Evolutionary conservation across 2,329 filamentous ascomycete genomes (phyloP).

Genomic region (Sclerotinia trifoliorum): DNA sequence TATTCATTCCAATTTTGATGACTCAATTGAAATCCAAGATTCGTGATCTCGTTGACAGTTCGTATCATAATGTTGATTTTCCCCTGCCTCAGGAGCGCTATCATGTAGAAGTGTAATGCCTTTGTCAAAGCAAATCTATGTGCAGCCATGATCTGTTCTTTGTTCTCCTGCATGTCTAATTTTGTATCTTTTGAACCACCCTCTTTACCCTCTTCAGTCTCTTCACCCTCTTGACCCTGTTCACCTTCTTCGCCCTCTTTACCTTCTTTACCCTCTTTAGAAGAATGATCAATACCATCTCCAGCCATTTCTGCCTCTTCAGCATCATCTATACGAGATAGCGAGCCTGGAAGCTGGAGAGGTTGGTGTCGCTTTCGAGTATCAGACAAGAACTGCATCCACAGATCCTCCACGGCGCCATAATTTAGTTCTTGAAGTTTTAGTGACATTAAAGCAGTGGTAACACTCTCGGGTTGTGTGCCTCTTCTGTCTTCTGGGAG

Average conservation of each 20-base stretch:
- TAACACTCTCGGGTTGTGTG: constrained; percentile 53
- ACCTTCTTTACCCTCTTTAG: background rate
- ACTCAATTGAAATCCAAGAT: constrained; percentile 70
- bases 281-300: background rate
- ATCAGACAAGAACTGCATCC: constrained; percentile 59
- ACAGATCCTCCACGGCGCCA: constrained; percentile 62
- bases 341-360: constrained; percentile 13
- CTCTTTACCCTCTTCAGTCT: too few species aligned
- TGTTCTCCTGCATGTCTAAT: background rate
- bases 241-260: too few species aligned
- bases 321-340: background rate
- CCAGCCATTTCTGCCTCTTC: background rate
- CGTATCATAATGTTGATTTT: constrained; percentile 51
- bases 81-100: constrained; percentile 52
- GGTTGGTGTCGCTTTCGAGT: constrained; percentile 48
- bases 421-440: constrained; percentile 58
- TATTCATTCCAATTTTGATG: constrained; percentile 79
- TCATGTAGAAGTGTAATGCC: constrained; percentile 50
- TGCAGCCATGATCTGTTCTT: constrained; percentile 23
- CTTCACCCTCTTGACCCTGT: too few species aligned
- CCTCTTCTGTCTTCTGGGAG: constrained; percentile 41
- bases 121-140: constrained; percentile 45
- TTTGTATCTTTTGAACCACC: too few species aligned
- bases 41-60: constrained; percentile 50
- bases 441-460: constrained; percentile 66